Percentiles rank a stretch among this genome's conserved stretches.
phyloP scores from a whole-genome alignment of 2,329 filamentous ascomycete species.

The Hirsutella rhossiliensis region DNA sequence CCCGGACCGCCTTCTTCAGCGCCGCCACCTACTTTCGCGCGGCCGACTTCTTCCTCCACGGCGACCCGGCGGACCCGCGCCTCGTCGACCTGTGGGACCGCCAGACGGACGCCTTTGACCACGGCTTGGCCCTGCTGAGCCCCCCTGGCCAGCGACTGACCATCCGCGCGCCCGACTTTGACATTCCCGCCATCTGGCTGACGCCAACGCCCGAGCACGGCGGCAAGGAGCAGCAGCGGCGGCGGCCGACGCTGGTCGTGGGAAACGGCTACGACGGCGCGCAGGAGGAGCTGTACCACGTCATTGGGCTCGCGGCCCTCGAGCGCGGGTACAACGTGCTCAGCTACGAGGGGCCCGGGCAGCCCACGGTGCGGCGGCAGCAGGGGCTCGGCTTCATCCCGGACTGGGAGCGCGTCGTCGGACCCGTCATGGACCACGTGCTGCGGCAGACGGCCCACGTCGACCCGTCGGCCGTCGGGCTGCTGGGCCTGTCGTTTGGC shows the following conservation, averaged over 20 bases:
- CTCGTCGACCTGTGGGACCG: constrained; percentile 23
- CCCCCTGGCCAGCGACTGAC: constrained; percentile 19
- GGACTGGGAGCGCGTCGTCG: constrained; percentile 29
- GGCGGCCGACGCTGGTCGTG: constrained; percentile 25
- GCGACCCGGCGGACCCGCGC: constrained; percentile 24
- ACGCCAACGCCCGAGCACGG: constrained; percentile 1
- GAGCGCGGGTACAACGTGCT: constrained; percentile 27
- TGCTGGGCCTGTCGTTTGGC: constrained; percentile 28
- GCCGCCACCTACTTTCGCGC: constrained; percentile 28
- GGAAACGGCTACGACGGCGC: constrained; percentile 27
- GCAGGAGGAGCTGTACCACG: constrained; percentile 29
- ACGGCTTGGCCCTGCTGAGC: constrained; percentile 20
- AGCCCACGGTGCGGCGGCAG: constrained; percentile 25
- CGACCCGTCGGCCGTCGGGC: constrained; percentile 17
- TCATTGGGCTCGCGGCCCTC: constrained; percentile 18
- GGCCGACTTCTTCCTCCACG: constrained; percentile 29
- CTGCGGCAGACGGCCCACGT: constrained; percentile 12
- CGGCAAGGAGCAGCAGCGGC: constrained; percentile 7
- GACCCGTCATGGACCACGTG: constrained; percentile 27
- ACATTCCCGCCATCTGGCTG: constrained; percentile 18
- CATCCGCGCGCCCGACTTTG: constrained; percentile 17
- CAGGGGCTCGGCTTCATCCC: constrained; percentile 31
- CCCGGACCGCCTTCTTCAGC: constrained; percentile 18
- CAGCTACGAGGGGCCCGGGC: constrained; percentile 33
- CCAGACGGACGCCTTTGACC: constrained; percentile 23